Base-by-base conservation (phyloP, 768 basidiomycete species). In the Antrodiella citrinella region DNA sequence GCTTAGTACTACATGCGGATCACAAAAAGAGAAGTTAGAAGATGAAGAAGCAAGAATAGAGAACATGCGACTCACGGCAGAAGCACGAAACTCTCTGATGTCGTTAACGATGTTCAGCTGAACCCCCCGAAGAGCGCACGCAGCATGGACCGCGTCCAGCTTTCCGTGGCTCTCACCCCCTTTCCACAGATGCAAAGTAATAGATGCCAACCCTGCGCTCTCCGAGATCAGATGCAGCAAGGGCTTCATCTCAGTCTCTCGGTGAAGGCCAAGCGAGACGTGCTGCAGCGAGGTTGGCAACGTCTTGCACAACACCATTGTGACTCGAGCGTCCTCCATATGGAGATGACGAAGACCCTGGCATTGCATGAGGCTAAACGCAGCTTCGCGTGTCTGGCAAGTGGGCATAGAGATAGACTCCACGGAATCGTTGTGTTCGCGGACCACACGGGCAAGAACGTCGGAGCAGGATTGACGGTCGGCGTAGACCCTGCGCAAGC, bases 111-210 rank as follows among this genome's bases (percentile, higher is more conserved):
- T 64, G 48, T 65, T 64, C 55, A 86, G 62, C 23, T 75, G 74
- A 42, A 86, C 69, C 44, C 84, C 84, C 52, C 72, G 71, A 57
- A 72, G 71, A 13, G 80, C 82, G 63, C 86, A 89, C 3, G 75
- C 76, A 56, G 83, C 80, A 65, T 74, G 79, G 52, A 89, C 66
- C 35, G 70, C 68, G 20, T 76, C 58, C 26, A 84, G 69, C 54
- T 76, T 70, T 35, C 72, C 66, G 49, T 85, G 77, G 11, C 57
- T 60, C 42, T 73, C 65, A 2, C 78, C 78, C 35, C 73, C 73
- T 39, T 71, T 67, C 73, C 78, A 80, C 38, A 81, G 40, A 49
- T 80, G 75, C 41, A 82, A 65, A 9, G 76, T 79, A 26, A 88
- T 62, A 35, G 66, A 66, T 48, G 70, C 67, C 47, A 87, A 59